phyloP scores from a whole-genome alignment of 2,329 filamentous ascomycete species.

The Colletotrichum scovillei region DNA sequence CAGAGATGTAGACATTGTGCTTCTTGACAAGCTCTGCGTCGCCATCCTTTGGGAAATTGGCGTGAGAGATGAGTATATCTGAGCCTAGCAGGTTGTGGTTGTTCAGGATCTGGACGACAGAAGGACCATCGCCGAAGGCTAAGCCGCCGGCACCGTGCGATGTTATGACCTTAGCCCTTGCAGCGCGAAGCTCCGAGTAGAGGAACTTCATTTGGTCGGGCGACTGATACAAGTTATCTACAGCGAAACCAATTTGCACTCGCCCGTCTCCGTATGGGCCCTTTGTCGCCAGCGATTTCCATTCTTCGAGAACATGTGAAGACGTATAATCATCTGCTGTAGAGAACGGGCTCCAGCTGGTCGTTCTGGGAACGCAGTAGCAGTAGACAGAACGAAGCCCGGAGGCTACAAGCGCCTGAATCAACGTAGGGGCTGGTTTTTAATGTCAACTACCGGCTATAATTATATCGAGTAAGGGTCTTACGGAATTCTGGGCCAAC shows the following conservation, averaged over 20 bases:
- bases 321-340: constrained; percentile 42
- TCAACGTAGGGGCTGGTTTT: constrained; percentile 42
- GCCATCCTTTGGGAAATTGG: constrained; percentile 36
- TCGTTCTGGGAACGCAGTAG: constrained; percentile 49
- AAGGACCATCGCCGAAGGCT: not conserved
- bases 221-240: constrained; percentile 54
- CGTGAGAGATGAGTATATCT: constrained; percentile 45
- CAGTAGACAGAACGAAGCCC: constrained; percentile 59
- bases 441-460: not conserved
- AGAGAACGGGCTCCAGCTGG: constrained; percentile 44
- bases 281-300: constrained; percentile 40
- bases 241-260: constrained; percentile 55
- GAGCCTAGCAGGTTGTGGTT: constrained; percentile 27
- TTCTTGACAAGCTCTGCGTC: constrained; percentile 48
- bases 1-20: constrained; percentile 50
- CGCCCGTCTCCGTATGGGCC: constrained; percentile 39
- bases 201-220: constrained; percentile 48
- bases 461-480: not conserved
- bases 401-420: constrained; percentile 51
- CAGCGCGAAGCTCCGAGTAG: constrained; percentile 48
- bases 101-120: not conserved
- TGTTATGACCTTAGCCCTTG: constrained; percentile 54
- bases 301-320: constrained; percentile 49
- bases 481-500: constrained; percentile 20
- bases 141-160: constrained; percentile 18